Evolutionary conservation across 2,329 filamentous ascomycete genomes (phyloP).

Genomic region (Fusarium miscanthi): DNA sequence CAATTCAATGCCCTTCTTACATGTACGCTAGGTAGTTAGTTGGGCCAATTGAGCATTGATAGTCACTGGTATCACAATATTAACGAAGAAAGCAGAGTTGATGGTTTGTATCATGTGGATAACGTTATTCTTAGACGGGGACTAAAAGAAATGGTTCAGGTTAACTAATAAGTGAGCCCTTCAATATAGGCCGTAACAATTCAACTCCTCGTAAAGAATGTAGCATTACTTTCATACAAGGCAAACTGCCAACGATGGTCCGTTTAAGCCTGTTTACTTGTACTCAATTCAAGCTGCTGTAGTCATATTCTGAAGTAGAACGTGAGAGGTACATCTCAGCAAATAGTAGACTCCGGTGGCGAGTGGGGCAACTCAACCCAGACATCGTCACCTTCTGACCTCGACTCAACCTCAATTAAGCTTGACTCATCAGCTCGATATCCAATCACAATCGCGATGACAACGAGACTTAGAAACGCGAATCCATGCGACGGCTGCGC

Average conservation of each 20-base stretch:
- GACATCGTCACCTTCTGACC: slow-evolving; percentile 15
- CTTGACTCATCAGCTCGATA: not conserved
- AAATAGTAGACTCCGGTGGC: not conserved
- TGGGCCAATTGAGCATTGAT: no score
- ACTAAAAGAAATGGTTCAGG: not conserved
- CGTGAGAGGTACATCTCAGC: not conserved
- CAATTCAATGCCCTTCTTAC: not conserved
- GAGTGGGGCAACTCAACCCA: slow-evolving; percentile 25
- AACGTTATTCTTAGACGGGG: not conserved
- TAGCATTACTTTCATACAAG: not conserved
- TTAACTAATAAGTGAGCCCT: no score
- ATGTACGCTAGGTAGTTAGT: no score
- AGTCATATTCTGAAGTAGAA: not conserved
- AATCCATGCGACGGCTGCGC: slow-evolving; percentile 36
- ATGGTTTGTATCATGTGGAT: no score
- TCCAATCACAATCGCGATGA: slow-evolving; percentile 9
- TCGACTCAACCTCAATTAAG: not conserved
- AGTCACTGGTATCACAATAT: not conserved
- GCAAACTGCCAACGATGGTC: not conserved
- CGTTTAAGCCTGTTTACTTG: not conserved
- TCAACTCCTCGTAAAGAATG: not conserved
- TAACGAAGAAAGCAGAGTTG: not conserved
- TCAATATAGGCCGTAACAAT: not conserved
- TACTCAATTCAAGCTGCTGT: not conserved
- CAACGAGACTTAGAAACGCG: slow-evolving; percentile 28